These are phyloP conservation scores for Calycina marina DNA, from an alignment of 2,329 filamentous ascomycete species.

Conservation along the genomic window DNA sequence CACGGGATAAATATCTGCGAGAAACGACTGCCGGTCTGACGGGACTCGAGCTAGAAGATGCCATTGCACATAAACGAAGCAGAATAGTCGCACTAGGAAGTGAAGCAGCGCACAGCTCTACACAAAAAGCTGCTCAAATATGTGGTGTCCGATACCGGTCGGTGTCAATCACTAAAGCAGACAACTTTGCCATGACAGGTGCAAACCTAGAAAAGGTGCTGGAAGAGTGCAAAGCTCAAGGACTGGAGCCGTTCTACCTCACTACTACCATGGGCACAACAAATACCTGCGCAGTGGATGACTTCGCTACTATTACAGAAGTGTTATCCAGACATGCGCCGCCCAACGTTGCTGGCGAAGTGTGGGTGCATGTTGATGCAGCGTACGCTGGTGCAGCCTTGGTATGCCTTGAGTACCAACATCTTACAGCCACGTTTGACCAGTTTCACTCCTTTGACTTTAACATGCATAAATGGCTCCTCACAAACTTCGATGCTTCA, in stretches of 20 bases:
- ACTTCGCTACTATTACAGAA: slow-evolving; percentile 36
- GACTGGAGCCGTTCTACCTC: slow-evolving; percentile 74
- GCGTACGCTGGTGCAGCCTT: slow-evolving; percentile 84
- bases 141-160: slow-evolving; percentile 69
- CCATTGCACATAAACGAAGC: slow-evolving; percentile 48
- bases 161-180: slow-evolving; percentile 45
- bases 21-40: slow-evolving; percentile 38
- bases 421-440: slow-evolving; percentile 44
- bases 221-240: slow-evolving; percentile 47
- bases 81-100: slow-evolving; percentile 70
- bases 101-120: slow-evolving; percentile 67
- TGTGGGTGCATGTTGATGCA: slow-evolving; percentile 92
- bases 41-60: slow-evolving; percentile 51
- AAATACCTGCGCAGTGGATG: slow-evolving; percentile 75
- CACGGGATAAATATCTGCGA: slow-evolving; percentile 63
- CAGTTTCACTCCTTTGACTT: slow-evolving; percentile 80
- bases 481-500: slow-evolving; percentile 82
- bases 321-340: slow-evolving; percentile 24
- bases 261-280: slow-evolving; percentile 78
- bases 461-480: slow-evolving; percentile 96
- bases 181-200: slow-evolving; percentile 59
- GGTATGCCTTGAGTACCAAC: slow-evolving; percentile 65
- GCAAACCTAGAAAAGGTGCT: slow-evolving; percentile 45
- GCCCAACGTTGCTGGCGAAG: slow-evolving; percentile 28
- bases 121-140: slow-evolving; percentile 76